Conservation (phyloP, 441 rosid species). For the Dalechampia spathulata region DNA sequence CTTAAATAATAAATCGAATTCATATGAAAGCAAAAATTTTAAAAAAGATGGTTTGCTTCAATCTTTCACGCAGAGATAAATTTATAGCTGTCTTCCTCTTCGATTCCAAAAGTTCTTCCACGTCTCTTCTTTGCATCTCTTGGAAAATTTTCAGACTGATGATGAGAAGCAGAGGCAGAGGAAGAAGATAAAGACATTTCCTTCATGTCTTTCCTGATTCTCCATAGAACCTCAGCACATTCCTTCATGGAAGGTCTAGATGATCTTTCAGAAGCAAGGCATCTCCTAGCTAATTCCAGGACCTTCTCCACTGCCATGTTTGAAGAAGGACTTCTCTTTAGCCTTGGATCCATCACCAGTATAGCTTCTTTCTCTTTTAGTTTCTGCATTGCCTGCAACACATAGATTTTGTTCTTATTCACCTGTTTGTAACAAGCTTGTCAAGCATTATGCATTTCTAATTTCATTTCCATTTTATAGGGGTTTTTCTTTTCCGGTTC, state of each 20-base stretch:
- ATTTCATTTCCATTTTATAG: too few relatives aligned
- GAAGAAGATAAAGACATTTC: conserved; percentile 41
- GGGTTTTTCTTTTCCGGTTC: too few relatives aligned
- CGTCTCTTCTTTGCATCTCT: conserved; percentile 28
- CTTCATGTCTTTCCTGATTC: conserved; percentile 45
- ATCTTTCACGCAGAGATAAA: conserved; percentile 41
- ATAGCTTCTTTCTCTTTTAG: conserved; percentile 51
- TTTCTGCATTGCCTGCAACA: conserved; percentile 67
- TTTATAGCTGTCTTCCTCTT: conserved; percentile 30
- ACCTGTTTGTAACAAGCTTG: not conserved
- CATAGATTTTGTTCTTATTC: not conserved
- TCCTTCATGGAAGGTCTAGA: conserved; percentile 74
- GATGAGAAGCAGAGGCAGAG: conserved; percentile 30
- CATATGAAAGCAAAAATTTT: too few relatives aligned
- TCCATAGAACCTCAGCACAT: conserved; percentile 72
- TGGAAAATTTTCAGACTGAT: conserved; percentile 36
- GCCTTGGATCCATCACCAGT: conserved; percentile 63
- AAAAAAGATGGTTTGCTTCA: too few relatives aligned
- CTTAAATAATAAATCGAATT: too few relatives aligned
- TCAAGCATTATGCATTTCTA: too few relatives aligned
- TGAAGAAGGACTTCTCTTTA: conserved; percentile 60
- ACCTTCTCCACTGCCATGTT: conserved; percentile 47
- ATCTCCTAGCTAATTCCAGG: conserved; percentile 54
- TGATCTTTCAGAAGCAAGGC: conserved; percentile 44
- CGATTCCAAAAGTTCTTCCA: conserved; percentile 33